A percentile compares a stretch with the other conserved stretches of the same genome.
Evolutionary conservation across 1,139 yeast genomes (phyloP).

Genomic region (Nakaseomyces glabratus): DNA sequence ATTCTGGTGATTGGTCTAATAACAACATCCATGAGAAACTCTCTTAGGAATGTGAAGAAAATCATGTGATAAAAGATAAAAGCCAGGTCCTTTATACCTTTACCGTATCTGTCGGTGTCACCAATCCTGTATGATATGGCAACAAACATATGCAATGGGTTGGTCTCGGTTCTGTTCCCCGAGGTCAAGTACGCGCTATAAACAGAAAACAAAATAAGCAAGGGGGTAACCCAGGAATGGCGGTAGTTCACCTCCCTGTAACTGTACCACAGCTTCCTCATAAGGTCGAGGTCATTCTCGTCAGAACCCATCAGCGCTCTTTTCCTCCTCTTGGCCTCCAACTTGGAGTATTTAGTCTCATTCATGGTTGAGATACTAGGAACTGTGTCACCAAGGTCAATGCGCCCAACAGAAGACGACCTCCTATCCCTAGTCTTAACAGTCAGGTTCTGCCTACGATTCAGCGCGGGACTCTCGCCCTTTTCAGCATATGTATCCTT

Average conservation of each 20-base stretch:
- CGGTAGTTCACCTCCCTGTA: slow-evolving; percentile 55
- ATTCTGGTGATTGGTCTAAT: slow-evolving; percentile 59
- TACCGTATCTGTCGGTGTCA: slow-evolving; percentile 50
- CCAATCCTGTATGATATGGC: slow-evolving; percentile 56
- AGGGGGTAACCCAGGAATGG: slow-evolving; percentile 75
- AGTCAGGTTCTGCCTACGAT: too few relatives aligned
- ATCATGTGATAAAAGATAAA: slow-evolving; percentile 76
- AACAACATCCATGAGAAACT: slow-evolving; percentile 76
- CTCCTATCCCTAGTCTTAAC: slow-evolving; percentile 22
- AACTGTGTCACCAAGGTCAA: slow-evolving; percentile 30
- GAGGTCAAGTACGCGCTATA: slow-evolving; percentile 39
- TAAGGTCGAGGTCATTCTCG: slow-evolving; percentile 17
- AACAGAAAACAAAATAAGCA: slow-evolving; percentile 38
- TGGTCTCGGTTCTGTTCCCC: slow-evolving; percentile 46
- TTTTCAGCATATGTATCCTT: too few relatives aligned
- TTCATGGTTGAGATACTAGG: slow-evolving; percentile 25
- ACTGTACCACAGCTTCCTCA: slow-evolving; percentile 43
- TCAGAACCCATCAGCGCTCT: slow-evolving; percentile 17
- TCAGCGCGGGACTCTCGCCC: too few relatives aligned
- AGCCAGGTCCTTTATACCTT: slow-evolving; percentile 74
- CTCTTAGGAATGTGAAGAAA: slow-evolving; percentile 84
- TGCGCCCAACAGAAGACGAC: slow-evolving; percentile 30
- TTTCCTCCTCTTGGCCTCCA: slow-evolving; percentile 16
- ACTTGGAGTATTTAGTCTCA: slow-evolving; percentile 16
- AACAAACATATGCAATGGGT: slow-evolving; percentile 58